phyloP scores from a whole-genome alignment of 345 rosid species.

The Brassica juncea region DNA sequence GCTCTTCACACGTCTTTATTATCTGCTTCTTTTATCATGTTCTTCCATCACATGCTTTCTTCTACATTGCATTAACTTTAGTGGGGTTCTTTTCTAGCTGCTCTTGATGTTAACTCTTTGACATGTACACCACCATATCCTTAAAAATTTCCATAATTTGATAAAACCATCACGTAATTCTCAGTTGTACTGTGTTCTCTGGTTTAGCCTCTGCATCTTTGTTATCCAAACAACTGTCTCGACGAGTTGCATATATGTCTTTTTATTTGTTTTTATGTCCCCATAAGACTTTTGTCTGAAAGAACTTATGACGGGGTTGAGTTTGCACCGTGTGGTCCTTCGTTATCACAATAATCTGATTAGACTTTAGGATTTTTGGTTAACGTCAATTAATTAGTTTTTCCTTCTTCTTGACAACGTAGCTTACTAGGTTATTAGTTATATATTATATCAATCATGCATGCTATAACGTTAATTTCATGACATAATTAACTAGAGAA shows the following conservation, averaged over 20 bases:
- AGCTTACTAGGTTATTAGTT: background rate
- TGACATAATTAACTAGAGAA: background rate
- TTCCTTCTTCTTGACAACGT: background rate
- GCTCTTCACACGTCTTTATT: slow-evolving; percentile 67
- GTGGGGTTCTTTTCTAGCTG: slow-evolving; percentile 69
- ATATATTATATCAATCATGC: slow-evolving; percentile 10
- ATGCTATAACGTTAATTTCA: slow-evolving; percentile 2
- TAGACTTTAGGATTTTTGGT: slow-evolving; percentile 8
- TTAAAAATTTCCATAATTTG: slow-evolving; percentile 43
- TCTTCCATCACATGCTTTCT: slow-evolving; percentile 65
- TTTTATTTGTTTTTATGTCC: slow-evolving; percentile 2
- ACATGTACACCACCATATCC: slow-evolving; percentile 30
- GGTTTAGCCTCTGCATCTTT: slow-evolving; percentile 20
- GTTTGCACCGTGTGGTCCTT: slow-evolving; percentile 22
- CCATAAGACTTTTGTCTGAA: slow-evolving; percentile 20
- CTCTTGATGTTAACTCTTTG: slow-evolving; percentile 56
- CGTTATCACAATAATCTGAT: slow-evolving; percentile 10
- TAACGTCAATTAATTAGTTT: background rate
- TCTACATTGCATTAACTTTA: slow-evolving; percentile 55
- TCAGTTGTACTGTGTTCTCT: slow-evolving; percentile 33
- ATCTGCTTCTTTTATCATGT: slow-evolving; percentile 59
- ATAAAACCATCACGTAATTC: slow-evolving; percentile 39
- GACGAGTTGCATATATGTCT: slow-evolving; percentile 11
- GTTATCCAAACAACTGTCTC: slow-evolving; percentile 25
- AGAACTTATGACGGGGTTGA: slow-evolving; percentile 30